Conservation (phyloP, 1,139 yeast species). For the Taphrina pruni region DNA sequence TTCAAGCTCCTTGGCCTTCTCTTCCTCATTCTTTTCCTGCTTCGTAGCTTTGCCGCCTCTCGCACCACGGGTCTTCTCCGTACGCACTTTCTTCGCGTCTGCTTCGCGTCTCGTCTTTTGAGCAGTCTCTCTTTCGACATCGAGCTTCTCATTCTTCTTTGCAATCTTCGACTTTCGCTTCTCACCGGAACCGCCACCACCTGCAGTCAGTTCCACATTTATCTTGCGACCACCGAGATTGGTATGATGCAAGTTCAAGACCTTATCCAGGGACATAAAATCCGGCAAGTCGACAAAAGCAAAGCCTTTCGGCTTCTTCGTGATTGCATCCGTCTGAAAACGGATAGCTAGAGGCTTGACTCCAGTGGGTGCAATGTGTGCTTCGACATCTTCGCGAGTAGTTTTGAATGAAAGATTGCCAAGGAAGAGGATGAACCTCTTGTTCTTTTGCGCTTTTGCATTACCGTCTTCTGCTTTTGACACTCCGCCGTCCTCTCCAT, state of each 20-base stretch:
- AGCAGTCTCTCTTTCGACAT: slow-evolving; percentile 46
- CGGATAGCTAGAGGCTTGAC: slow-evolving; percentile 72
- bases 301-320: slow-evolving; percentile 61
- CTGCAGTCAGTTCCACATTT: slow-evolving; percentile 94
- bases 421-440: slow-evolving; percentile 83
- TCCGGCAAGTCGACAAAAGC: slow-evolving; percentile 87
- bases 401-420: slow-evolving; percentile 86
- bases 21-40: slow-evolving; percentile 40
- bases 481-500: slow-evolving; percentile 44
- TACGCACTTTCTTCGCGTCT: slow-evolving; percentile 30
- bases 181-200: slow-evolving; percentile 94
- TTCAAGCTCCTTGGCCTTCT: slow-evolving; percentile 39
- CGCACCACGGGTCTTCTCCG: slow-evolving; percentile 1
- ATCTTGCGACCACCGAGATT: slow-evolving; percentile 71
- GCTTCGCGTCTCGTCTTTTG: slow-evolving; percentile 35
- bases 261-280: slow-evolving; percentile 71
- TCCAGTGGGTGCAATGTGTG: slow-evolving; percentile 72
- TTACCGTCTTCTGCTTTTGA: slow-evolving; percentile 61
- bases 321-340: slow-evolving; percentile 63
- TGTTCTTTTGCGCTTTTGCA: slow-evolving; percentile 59
- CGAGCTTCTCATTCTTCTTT: slow-evolving; percentile 74
- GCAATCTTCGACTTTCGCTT: slow-evolving; percentile 72
- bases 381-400: slow-evolving; percentile 64
- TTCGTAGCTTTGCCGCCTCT: not conserved
- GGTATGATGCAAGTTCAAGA: slow-evolving; percentile 82